A percentile compares a stretch with the other conserved stretches of the same genome.
Conservation (phyloP, 257 asterid species). For the Marsdenia floribunda region DNA sequence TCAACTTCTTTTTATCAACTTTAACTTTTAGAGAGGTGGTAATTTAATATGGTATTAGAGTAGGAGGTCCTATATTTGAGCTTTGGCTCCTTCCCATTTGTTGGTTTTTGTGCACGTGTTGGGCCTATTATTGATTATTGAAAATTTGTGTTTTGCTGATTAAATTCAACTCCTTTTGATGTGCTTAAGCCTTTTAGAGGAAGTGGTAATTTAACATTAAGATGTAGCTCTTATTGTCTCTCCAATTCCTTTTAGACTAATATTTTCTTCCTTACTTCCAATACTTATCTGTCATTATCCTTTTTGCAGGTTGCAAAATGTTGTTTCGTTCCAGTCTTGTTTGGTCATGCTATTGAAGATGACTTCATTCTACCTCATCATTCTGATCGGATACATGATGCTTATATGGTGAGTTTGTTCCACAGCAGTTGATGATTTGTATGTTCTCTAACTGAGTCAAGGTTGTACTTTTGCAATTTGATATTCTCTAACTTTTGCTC, state of each 20-base stretch:
- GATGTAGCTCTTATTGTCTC: not conserved
- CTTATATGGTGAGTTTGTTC: conserved; percentile 59
- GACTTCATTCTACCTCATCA: conserved; percentile 96
- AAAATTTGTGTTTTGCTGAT: too few relatives aligned
- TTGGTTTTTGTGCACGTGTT: too few relatives aligned
- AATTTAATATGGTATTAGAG: too few relatives aligned
- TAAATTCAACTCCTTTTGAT: too few relatives aligned
- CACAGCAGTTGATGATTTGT: not conserved
- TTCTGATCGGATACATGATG: conserved; percentile 74
- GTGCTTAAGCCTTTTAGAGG: too few relatives aligned
- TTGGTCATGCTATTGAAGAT: conserved; percentile 86
- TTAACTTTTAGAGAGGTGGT: too few relatives aligned
- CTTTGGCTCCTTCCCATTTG: too few relatives aligned
- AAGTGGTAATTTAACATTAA: not conserved
- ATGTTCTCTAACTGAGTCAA: not conserved
- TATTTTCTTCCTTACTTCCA: not conserved
- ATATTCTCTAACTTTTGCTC: not conserved
- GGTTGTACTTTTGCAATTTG: conserved; percentile 8
- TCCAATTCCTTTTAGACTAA: not conserved
- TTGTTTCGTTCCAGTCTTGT: conserved; percentile 78
- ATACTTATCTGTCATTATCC: conserved; percentile 12
- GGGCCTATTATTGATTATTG: too few relatives aligned
- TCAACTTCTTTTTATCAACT: too few relatives aligned
- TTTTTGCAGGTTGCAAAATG: conserved; percentile 69
- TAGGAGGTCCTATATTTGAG: too few relatives aligned